A percentile compares a stretch with the other conserved stretches of the same genome.
These are phyloP conservation scores for Cercospora sp. DNA, from an alignment of 2,329 filamentous ascomycete species.

Conservation along the genomic window DNA sequence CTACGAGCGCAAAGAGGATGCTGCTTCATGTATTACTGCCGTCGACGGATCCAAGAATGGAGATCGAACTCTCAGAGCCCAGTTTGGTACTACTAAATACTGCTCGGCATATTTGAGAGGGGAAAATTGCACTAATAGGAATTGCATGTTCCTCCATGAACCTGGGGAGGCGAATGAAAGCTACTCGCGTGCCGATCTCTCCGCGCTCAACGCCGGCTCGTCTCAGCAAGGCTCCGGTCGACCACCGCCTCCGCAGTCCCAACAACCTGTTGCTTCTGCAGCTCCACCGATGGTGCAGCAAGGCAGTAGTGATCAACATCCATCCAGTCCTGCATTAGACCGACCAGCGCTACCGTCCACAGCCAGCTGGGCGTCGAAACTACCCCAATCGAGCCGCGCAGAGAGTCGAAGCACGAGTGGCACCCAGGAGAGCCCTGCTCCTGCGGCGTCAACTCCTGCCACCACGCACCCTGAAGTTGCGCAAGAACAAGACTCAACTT, in stretches of 20 bases:
- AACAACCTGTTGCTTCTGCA: conserved; percentile 54
- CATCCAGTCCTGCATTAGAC: conserved; percentile 53
- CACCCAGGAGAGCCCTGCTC: conserved; percentile 77
- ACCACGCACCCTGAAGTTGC: conserved; percentile 17
- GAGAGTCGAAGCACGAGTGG: conserved; percentile 80
- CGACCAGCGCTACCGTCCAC: conserved; percentile 89
- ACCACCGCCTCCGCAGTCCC: conserved; percentile 50
- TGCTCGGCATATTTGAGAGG: conserved; percentile 95
- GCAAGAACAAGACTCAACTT: conserved; percentile 20
- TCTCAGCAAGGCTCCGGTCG: conserved; percentile 69
- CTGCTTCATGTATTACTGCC: conserved; percentile 82
- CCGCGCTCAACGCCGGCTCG: conserved; percentile 87
- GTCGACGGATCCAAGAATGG: conserved; percentile 93
- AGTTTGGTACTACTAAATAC: conserved; percentile 93
- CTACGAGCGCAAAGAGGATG: conserved; percentile 88
- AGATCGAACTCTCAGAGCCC: conserved; percentile 74
- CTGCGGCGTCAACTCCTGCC: conserved; percentile 34
- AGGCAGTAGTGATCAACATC: conserved; percentile 33
- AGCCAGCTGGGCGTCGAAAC: conserved; percentile 84
- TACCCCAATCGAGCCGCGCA: conserved; percentile 65
- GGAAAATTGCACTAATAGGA: conserved; percentile 90
- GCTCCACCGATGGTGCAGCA: conserved; percentile 68
- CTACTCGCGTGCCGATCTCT: conserved; percentile 90
- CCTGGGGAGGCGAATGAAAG: conserved; percentile 97
- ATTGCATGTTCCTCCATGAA: conserved; percentile 98